Percentiles rank a stretch among this genome's conserved stretches.
phyloP scores from a whole-genome alignment of 2,329 filamentous ascomycete species.

The Fusarium redolens region DNA sequence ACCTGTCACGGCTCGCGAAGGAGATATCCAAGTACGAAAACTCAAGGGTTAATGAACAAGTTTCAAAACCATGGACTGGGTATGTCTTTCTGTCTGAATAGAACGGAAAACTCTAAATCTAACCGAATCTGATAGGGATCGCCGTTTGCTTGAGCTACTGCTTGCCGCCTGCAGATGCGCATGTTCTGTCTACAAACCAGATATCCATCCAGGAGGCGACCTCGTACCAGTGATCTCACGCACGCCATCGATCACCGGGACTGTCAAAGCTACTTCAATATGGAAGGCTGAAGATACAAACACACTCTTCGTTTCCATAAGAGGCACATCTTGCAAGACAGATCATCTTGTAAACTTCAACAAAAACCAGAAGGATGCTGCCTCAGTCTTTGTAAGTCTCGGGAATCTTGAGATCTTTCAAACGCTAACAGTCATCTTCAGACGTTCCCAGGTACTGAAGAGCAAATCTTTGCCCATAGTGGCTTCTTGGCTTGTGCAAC shows the following conservation, averaged over 20 bases:
- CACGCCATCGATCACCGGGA: constrained; percentile 30
- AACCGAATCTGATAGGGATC: background rate
- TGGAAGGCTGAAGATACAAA: constrained; percentile 29
- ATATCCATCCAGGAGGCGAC: constrained; percentile 5
- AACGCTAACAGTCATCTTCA: background rate
- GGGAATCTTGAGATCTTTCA: accelerated
- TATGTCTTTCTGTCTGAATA: background rate
- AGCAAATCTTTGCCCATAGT: constrained; percentile 18
- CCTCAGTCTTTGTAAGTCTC: constrained; percentile 18
- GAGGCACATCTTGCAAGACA: constrained; percentile 32
- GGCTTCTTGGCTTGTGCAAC: constrained; percentile 39
- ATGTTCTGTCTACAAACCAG: constrained; percentile 33
- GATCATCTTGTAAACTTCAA: constrained; percentile 44
- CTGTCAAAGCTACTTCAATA: constrained; percentile 36
- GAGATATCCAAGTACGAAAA: constrained; percentile 40
- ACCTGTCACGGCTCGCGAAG: constrained; percentile 33
- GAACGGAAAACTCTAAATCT: background rate
- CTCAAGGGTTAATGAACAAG: constrained; percentile 8
- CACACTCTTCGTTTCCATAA: constrained; percentile 33
- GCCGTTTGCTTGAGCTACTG: constrained; percentile 8
- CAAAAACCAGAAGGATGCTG: background rate
- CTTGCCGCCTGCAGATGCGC: constrained; percentile 35
- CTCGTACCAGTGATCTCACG: constrained; percentile 32
- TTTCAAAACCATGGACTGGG: constrained; percentile 26
- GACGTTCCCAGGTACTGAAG: background rate